Evolutionary conservation across 345 rosid genomes (phyloP), one percentile per base, ranked within the genome.

Genomic region (Camelina neglecta): DNA sequence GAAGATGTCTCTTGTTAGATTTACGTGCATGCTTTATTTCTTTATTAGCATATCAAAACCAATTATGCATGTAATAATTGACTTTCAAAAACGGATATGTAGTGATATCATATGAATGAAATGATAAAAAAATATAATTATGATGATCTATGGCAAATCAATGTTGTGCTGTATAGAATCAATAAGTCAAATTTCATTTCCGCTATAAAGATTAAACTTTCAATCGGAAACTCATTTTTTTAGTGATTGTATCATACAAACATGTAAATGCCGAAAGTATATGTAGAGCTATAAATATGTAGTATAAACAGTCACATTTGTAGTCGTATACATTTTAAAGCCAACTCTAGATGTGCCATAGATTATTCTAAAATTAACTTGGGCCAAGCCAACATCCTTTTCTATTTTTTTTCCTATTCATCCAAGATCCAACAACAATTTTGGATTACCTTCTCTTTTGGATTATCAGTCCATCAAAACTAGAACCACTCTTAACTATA

Each of bases 21-120:
- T 60, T 71, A 77, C 68, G 72, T 78, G 59, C 74, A 54, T 72
- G 77, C 74, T 66, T 78, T 78, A 51, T 67, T 72, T 60, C 44
- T 78, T 78, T 72, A 71, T 64, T 16, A 56, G 56, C 38, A 55
- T 3, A 18, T 60, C 38, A 11, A 44, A 69, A 56, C 66, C 45
- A 76, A 64, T 75, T 24, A 77, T 71, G 60, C 53, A 64, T 23
- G 33, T 55, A 55, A 62, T 69, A 44, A 76, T 54, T 75, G 60
- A 75, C 3, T 29, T 45, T 5, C 11, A 13, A 24, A 31, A n/a
- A 29, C 24, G 15, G 20, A 15, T 29, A 1, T 7, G 60, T 56
- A 39, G 60, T 15, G 11, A 29, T 57, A 29, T 29, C 31, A 29
- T 29, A 31, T 26, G 59, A 55, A 6, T 55, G 16, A 15, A 12